Conservation (phyloP, 768 basidiomycete species). For the Amyloporia xantha region DNA sequence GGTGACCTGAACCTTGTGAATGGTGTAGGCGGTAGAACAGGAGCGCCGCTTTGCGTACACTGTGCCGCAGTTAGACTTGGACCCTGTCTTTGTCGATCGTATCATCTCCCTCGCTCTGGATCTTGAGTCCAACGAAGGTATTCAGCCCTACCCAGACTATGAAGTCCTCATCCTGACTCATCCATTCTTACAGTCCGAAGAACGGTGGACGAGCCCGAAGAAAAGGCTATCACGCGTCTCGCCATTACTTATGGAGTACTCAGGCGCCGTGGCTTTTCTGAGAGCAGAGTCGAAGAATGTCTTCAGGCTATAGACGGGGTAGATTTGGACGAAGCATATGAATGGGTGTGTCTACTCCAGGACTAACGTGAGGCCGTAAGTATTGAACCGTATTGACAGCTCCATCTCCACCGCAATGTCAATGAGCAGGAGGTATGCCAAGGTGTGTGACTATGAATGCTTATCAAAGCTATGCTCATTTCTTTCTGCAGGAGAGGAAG, state of each 20-base stretch:
- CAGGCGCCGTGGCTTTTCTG: constrained; percentile 68
- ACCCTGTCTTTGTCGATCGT: constrained; percentile 47
- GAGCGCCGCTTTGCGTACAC: constrained; percentile 70
- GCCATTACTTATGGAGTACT: constrained; percentile 80
- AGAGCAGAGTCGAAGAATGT: constrained; percentile 66
- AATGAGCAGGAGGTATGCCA: constrained; percentile 43
- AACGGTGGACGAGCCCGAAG: constrained; percentile 50
- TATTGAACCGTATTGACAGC: constrained; percentile 33
- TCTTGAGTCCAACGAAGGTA: constrained; percentile 25
- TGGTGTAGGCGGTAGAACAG: constrained; percentile 62
- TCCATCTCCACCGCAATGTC: constrained; percentile 57
- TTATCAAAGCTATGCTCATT: too few relatives aligned
- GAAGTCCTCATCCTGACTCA: background rate
- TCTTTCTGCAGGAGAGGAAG: background rate
- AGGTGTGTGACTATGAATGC: constrained; percentile 29
- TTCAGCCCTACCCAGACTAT: too few relatives aligned
- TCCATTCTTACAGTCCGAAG: constrained; percentile 23
- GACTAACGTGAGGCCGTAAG: background rate
- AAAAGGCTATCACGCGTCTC: constrained; percentile 64
- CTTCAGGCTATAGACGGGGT: constrained; percentile 54
- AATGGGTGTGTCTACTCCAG: constrained; percentile 61
- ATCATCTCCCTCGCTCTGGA: constrained; percentile 49
- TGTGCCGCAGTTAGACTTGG: constrained; percentile 56
- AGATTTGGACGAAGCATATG: constrained; percentile 82
- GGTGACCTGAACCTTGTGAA: background rate